Conservation (phyloP, 345 rosid genomes). For the Heritiera fomes region DNA sequence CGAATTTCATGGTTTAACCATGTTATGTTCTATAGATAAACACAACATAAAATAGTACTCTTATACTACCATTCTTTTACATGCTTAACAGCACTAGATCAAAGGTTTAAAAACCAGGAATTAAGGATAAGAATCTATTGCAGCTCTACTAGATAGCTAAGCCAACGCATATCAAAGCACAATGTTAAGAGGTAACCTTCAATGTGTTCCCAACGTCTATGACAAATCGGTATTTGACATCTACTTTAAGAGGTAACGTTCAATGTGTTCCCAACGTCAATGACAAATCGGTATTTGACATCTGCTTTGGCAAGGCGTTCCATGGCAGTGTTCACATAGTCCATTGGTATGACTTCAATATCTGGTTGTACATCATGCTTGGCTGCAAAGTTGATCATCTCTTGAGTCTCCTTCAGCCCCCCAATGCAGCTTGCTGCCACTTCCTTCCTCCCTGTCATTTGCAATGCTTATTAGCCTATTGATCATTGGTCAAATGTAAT, state of each 20-base stretch:
- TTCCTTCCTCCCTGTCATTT: constrained; percentile 42
- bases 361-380: constrained; percentile 48
- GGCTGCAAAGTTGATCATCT: constrained; percentile 55
- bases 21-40: too few species aligned
- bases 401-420: constrained; percentile 63
- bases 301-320: constrained; percentile 43
- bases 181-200: neutral
- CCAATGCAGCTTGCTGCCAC: constrained; percentile 48
- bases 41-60: too few species aligned
- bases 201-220: constrained; percentile 56
- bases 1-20: too few species aligned
- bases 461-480: too few species aligned
- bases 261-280: constrained; percentile 54
- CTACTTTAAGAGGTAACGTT: constrained; percentile 1
- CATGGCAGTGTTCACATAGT: constrained; percentile 56
- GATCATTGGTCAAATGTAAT: neutral
- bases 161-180: neutral
- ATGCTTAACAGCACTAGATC: neutral
- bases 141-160: neutral
- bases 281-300: constrained; percentile 60
- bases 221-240: constrained; percentile 60
- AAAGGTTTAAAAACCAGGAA: neutral
- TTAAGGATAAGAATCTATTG: neutral
- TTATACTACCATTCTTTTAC: too few species aligned
- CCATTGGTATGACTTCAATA: constrained; percentile 50